These are phyloP conservation scores for Saccharomycopsis microspora DNA, from an alignment of 805 yeast species.

Conservation along the genomic window DNA sequence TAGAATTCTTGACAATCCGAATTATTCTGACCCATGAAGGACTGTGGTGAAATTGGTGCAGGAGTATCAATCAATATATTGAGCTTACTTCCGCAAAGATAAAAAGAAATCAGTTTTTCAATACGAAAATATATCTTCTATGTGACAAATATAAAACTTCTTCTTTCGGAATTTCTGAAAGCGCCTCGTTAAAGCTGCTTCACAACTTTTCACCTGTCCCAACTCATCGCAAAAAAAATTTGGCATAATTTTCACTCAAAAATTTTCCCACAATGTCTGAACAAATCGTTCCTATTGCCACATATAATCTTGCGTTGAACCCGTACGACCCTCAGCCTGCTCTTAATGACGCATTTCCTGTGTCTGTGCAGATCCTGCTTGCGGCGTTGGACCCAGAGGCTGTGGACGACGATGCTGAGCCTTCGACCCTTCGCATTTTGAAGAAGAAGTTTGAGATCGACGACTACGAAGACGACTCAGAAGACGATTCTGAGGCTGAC, in stretches of 20 bases:
- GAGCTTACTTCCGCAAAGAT: no score
- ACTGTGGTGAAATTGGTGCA: no score
- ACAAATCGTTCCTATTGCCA: conserved; percentile 64
- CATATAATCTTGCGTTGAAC: conserved; percentile 72
- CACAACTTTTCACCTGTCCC: no score
- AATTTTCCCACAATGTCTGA: conserved; percentile 34
- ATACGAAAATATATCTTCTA: no score
- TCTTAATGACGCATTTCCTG: conserved; percentile 75
- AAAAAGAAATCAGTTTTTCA: no score
- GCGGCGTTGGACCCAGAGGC: conserved; percentile 93
- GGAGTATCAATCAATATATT: no score
- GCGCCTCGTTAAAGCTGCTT: no score
- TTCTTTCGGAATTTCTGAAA: neutral
- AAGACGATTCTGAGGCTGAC: conserved; percentile 31
- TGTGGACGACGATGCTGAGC: conserved; percentile 67
- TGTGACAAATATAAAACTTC: neutral
- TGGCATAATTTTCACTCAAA: no score
- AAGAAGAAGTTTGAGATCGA: conserved; percentile 45
- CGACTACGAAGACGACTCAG: conserved; percentile 36
- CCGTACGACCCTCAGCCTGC: conserved; percentile 89
- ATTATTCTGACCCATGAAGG: no score
- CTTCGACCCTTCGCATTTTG: conserved; percentile 82
- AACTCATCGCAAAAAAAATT: no score
- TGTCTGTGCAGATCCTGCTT: conserved; percentile 82
- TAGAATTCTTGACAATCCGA: no score